A percentile compares a stretch with the other conserved stretches of the same genome.
Evolutionary conservation across 1,139 yeast genomes (phyloP).

Genomic region (Eremothecium cymbalariae): DNA sequence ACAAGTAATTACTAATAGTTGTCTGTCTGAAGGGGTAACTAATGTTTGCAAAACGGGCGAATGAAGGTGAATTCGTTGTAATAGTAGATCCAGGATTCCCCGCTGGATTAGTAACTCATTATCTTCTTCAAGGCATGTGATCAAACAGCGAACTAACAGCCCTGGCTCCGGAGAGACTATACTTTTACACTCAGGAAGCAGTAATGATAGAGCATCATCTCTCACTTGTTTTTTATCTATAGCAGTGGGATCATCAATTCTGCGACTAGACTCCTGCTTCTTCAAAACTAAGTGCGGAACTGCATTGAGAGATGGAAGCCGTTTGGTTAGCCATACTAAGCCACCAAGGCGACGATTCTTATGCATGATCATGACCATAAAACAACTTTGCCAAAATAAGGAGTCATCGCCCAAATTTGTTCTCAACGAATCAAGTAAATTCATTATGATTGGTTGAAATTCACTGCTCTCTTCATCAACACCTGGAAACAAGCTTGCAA

Average conservation of each 20-base stretch:
- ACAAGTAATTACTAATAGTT: constrained; percentile 53
- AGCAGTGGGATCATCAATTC: constrained; percentile 3
- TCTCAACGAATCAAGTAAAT: constrained; percentile 53
- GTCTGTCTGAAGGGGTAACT: constrained; percentile 46
- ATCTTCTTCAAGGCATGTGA: constrained; percentile 53
- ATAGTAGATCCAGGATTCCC: constrained; percentile 77
- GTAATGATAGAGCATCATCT: constrained; percentile 20
- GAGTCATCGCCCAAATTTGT: constrained; percentile 54
- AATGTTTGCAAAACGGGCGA: constrained; percentile 47
- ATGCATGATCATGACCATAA: constrained; percentile 64
- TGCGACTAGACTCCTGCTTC: constrained; percentile 9
- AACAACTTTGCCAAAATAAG: constrained; percentile 81
- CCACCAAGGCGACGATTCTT: constrained; percentile 81
- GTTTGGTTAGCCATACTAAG: constrained; percentile 60
- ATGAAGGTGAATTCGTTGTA: constrained; percentile 57
- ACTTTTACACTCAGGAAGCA: constrained; percentile 52
- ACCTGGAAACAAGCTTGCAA: constrained; percentile 74
- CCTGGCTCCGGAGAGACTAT: constrained; percentile 74
- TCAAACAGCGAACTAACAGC: constrained; percentile 62
- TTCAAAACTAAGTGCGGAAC: constrained; percentile 26
- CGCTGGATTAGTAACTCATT: constrained; percentile 69
- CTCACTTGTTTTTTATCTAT: constrained; percentile 14
- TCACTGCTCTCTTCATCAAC: constrained; percentile 90
- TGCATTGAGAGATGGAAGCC: constrained; percentile 50
- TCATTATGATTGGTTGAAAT: constrained; percentile 53